phyloP scores from a whole-genome alignment of 108 stramenopile species.

The Cyclotella choctawhatcheeana region DNA sequence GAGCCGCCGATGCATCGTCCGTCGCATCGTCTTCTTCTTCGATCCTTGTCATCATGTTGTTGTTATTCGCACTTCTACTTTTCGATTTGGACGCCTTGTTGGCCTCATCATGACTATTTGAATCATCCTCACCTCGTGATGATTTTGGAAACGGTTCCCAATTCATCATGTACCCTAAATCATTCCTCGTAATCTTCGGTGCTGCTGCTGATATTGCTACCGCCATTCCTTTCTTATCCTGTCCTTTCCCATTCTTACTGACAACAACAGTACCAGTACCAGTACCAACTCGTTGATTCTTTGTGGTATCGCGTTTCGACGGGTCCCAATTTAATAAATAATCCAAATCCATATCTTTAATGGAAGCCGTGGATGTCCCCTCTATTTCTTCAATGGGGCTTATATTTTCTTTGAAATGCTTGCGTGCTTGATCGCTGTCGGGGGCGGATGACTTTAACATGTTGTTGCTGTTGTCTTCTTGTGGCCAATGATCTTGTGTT shows the following conservation, averaged over 20 bases:
- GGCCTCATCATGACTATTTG: background rate
- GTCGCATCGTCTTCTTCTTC: slow-evolving; percentile 31
- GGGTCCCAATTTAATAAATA: slow-evolving; percentile 89
- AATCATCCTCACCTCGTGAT: too few relatives aligned
- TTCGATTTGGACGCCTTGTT: background rate
- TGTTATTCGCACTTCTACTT: background rate
- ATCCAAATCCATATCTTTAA: slow-evolving; percentile 68
- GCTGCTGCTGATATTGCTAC: too few relatives aligned
- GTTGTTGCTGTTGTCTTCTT: background rate
- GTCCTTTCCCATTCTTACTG: slow-evolving; percentile 1
- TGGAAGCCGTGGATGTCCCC: slow-evolving; percentile 18
- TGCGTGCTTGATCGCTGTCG: slow-evolving; percentile 14
- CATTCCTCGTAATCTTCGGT: slow-evolving; percentile 69
- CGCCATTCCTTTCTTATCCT: background rate
- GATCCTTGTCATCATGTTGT: slow-evolving; percentile 51
- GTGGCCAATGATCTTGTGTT: background rate
- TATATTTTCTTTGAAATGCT: slow-evolving; percentile 42
- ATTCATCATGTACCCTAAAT: slow-evolving; percentile 88
- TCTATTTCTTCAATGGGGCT: slow-evolving; percentile 38
- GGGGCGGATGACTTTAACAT: slow-evolving; percentile 6
- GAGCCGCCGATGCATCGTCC: background rate
- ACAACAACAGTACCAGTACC: background rate
- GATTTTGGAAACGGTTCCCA: slow-evolving; percentile 76
- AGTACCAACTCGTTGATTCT: slow-evolving; percentile 34
- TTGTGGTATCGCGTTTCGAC: slow-evolving; percentile 21